Conservation (phyloP, 768 basidiomycete species). For the Pleurotus cornucopiae region DNA sequence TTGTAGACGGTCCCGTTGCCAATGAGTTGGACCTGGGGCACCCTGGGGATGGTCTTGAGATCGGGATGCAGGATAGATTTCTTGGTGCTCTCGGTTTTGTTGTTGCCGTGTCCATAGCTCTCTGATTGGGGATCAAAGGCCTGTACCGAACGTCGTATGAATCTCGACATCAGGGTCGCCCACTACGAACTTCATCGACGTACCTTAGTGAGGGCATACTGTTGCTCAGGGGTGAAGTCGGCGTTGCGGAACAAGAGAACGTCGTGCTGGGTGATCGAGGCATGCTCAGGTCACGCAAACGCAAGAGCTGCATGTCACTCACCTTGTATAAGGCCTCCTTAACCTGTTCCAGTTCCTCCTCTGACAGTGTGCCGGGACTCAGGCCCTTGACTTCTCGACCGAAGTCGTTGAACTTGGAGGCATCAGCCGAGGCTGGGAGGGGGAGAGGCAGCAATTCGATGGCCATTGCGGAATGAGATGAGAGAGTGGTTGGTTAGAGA, state of each 20-base stretch:
- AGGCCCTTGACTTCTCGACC: slow-evolving; percentile 76
- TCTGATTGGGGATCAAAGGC: slow-evolving; percentile 65
- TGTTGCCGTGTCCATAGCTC: slow-evolving; percentile 84
- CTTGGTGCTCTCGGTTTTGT: slow-evolving; percentile 69
- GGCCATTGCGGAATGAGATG: slow-evolving; percentile 41
- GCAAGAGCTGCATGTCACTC: slow-evolving; percentile 10
- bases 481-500: not conserved
- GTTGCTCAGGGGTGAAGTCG: slow-evolving; percentile 72
- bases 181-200: slow-evolving; percentile 12
- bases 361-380: slow-evolving; percentile 57
- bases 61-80: slow-evolving; percentile 87
- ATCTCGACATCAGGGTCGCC: not conserved
- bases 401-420: slow-evolving; percentile 63
- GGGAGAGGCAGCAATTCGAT: slow-evolving; percentile 65
- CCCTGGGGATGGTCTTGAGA: slow-evolving; percentile 85
- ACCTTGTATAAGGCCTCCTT: slow-evolving; percentile 77
- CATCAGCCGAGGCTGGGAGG: slow-evolving; percentile 68
- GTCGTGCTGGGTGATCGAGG: slow-evolving; percentile 44
- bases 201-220: slow-evolving; percentile 83
- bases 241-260: slow-evolving; percentile 72
- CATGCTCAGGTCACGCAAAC: not conserved
- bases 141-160: slow-evolving; percentile 30
- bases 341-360: slow-evolving; percentile 63
- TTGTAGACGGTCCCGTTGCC: slow-evolving; percentile 80
- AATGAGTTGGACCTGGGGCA: slow-evolving; percentile 89